Conservation (phyloP, 78 protist species). For the Dictyostelium brefeldianum region DNA sequence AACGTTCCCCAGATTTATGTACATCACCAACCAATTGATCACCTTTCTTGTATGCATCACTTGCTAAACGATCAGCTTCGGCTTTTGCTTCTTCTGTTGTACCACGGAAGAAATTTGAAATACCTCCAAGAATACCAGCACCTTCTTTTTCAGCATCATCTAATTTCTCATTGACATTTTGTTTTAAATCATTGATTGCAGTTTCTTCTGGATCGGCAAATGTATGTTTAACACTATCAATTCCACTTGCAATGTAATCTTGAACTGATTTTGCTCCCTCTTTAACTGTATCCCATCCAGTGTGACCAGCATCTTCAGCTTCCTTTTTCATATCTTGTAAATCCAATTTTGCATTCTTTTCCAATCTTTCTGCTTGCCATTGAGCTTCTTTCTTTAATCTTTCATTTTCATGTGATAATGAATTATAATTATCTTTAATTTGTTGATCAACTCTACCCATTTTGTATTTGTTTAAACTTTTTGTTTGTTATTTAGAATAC, state of each 20-base stretch:
- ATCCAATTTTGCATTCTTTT: slow-evolving; percentile 1
- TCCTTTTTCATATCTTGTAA: background rate
- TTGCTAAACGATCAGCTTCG: slow-evolving; percentile 1
- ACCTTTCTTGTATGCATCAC: background rate
- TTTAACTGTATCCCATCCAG: slow-evolving; percentile 9
- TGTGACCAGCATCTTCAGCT: background rate
- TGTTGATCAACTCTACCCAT: slow-evolving; percentile 24
- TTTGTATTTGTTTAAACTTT: no score
- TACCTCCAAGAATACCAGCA: background rate
- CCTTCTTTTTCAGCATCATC: background rate
- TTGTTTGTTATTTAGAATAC: background rate
- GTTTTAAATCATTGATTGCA: background rate
- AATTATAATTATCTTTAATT: slow-evolving; percentile 10
- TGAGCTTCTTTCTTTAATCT: background rate
- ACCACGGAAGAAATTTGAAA: slow-evolving; percentile 28
- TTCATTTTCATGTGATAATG: slow-evolving; percentile 18
- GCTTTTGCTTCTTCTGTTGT: slow-evolving; percentile 17
- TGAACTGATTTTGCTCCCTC: background rate
- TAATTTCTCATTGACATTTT: background rate
- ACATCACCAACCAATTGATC: slow-evolving; percentile 11
- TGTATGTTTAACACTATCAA: background rate
- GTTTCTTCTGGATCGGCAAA: background rate
- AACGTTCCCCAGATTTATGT: background rate
- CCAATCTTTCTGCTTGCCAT: background rate
- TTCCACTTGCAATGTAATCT: slow-evolving; percentile 1